Evolutionary conservation across 768 basidiomycete genomes (phyloP).

Genomic region (Cystofilobasidium macerans): DNA sequence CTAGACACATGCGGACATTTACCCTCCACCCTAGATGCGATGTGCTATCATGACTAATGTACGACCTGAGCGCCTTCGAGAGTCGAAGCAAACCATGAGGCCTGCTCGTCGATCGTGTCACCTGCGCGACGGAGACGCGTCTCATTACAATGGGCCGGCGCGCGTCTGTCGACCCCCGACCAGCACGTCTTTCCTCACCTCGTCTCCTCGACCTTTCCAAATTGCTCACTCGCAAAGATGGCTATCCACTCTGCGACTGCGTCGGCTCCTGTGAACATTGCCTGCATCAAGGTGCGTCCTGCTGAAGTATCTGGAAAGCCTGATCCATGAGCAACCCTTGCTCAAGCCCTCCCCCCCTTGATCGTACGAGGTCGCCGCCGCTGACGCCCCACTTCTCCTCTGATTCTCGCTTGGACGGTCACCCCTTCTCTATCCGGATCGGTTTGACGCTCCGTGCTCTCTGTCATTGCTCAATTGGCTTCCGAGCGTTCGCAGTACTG

Average conservation of each 20-base stretch:
- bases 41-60: too few relatives aligned
- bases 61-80: too few relatives aligned
- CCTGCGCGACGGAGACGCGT: too few relatives aligned
- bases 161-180: too few relatives aligned
- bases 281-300: constrained; percentile 75
- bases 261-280: constrained; percentile 92
- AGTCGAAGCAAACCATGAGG: too few relatives aligned
- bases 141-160: too few relatives aligned
- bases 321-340: neutral
- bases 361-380: neutral
- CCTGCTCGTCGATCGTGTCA: too few relatives aligned
- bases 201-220: too few relatives aligned
- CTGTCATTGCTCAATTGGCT: neutral
- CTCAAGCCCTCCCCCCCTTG: neutral
- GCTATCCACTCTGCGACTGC: constrained; percentile 50
- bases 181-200: too few relatives aligned
- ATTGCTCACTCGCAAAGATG: constrained; percentile 10
- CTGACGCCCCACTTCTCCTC: constrained; percentile 9
- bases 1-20: neutral
- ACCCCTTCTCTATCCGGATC: neutral
- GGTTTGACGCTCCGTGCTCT: neutral
- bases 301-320: neutral
- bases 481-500: constrained; percentile 55
- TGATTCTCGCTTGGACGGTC: neutral
- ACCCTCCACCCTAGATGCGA: too few relatives aligned